Evolutionary conservation across 2,329 filamentous ascomycete genomes (phyloP), one percentile per base, ranked within the genome.

Genomic region (Fusarium bactridioides): DNA sequence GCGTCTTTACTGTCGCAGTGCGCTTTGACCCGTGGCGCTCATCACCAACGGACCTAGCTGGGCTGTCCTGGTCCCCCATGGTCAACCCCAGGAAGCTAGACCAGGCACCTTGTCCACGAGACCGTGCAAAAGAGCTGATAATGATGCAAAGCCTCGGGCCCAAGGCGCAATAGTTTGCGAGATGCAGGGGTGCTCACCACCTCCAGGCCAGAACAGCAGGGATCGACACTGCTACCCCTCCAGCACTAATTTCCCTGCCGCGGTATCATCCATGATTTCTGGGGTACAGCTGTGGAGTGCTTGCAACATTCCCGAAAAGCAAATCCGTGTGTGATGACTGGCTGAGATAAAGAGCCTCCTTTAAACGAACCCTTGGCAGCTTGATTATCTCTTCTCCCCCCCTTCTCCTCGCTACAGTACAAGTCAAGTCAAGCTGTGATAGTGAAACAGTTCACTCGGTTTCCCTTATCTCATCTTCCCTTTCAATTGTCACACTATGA

Each of bases 401-500:
- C 47, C 29, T 21, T 57, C 33, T 41, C 29, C 15, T 50, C 27
- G 13, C 31, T 35, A 21, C 48, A 25, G 31, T 33, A 35, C 48
- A 51, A 51, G 48, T 51, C 29, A 44, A 48, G 29, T 31, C 27
- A 51, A 48, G 29, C 37, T 15, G n/a, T 25, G n/a, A 48, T 57
- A 23, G 33, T 31, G 50, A 69, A 51, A 50, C 33, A 48, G 44
- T n/a, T 45, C 21, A 37, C n/a, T 29, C 31, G 18, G 45, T n/a
- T 40, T 27, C 45, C 45, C 45, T 56, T 50, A 53, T 50, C 45
- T 48, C 16, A 41, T 16, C 53, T 33, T 57, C 45, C 13, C 23
- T n/a, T 41, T 38, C 45, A 16, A 37, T 33, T 40, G 48, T 23
- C 71, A 72, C n/a, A n/a, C 35, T 58, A 84, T 84, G 83, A 77